phyloP scores from a whole-genome alignment of 257 asterid species.

The Capsicum pubescens region DNA sequence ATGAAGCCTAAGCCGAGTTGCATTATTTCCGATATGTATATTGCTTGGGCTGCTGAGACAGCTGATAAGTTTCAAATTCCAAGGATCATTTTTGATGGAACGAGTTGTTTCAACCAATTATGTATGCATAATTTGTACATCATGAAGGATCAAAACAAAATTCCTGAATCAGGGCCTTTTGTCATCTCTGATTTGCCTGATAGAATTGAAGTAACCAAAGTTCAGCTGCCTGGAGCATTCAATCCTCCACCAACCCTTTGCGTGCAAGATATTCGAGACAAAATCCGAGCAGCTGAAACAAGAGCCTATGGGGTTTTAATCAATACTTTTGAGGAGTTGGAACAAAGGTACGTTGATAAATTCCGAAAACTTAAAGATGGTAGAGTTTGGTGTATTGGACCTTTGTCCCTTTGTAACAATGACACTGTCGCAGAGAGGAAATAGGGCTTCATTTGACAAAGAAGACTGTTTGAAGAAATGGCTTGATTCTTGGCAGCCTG shows the following conservation, averaged over 20 bases:
- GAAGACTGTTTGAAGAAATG: neutral
- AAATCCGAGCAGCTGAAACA: conserved; percentile 24
- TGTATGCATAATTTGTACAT: conserved; percentile 21
- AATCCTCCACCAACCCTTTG: neutral
- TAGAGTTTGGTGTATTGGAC: conserved; percentile 31
- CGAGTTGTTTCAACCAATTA: neutral
- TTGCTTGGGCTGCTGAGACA: conserved; percentile 11
- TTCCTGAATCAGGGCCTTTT: neutral
- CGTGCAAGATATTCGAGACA: neutral
- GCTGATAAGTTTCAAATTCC: neutral
- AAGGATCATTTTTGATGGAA: conserved; percentile 13
- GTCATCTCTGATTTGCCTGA: conserved; percentile 13
- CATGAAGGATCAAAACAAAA: conserved; percentile 11
- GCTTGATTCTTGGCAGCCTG: conserved; percentile 21
- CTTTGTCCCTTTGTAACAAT: conserved; percentile 10
- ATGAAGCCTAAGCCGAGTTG: conserved; percentile 1
- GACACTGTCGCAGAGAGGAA: neutral
- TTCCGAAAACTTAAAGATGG: neutral
- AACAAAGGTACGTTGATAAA: neutral
- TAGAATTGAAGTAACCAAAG: conserved; percentile 17
- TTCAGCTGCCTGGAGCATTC: neutral
- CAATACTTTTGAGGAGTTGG: conserved; percentile 30
- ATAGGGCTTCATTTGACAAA: neutral
- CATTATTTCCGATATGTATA: neutral
- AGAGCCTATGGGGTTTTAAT: conserved; percentile 23